Evolutionary conservation across 495 filamentous ascomycete genomes (phyloP).

Genomic region (Evernia prunastri): DNA sequence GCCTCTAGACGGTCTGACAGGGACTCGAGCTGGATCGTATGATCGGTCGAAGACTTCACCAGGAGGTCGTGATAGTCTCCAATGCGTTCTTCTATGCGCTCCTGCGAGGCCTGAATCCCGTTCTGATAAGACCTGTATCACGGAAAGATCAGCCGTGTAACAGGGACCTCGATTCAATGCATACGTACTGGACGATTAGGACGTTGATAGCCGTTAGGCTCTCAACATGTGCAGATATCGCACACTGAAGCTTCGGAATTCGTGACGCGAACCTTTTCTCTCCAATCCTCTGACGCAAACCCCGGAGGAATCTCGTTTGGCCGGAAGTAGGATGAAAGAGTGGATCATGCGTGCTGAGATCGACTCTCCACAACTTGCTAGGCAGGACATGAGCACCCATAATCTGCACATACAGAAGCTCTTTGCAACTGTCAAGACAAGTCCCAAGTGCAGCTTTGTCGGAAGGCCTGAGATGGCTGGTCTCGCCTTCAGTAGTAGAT

Average conservation of each 20-base stretch:
- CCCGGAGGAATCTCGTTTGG: neutral
- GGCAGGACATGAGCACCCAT: neutral
- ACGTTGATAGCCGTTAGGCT: neutral
- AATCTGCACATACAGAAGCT: neutral
- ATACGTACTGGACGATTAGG: neutral
- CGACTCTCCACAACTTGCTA: no score
- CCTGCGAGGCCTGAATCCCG: neutral
- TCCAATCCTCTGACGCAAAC: neutral
- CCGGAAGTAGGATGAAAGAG: neutral
- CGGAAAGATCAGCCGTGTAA: neutral
- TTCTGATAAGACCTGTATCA: neutral
- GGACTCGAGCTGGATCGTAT: neutral
- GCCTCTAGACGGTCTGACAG: conserved; percentile 1
- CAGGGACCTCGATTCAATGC: neutral
- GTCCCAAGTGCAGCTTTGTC: neutral
- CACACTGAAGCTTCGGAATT: conserved; percentile 1
- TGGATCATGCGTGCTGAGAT: neutral
- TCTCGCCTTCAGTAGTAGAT: neutral
- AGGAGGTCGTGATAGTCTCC: neutral
- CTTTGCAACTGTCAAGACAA: conserved; percentile 4
- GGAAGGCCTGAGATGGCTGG: neutral
- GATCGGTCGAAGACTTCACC: neutral
- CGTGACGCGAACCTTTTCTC: neutral
- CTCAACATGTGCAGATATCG: neutral
- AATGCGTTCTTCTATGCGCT: no score